Conservation (phyloP, 2,329 filamentous ascomycete species). For the Alternaria triticina region DNA sequence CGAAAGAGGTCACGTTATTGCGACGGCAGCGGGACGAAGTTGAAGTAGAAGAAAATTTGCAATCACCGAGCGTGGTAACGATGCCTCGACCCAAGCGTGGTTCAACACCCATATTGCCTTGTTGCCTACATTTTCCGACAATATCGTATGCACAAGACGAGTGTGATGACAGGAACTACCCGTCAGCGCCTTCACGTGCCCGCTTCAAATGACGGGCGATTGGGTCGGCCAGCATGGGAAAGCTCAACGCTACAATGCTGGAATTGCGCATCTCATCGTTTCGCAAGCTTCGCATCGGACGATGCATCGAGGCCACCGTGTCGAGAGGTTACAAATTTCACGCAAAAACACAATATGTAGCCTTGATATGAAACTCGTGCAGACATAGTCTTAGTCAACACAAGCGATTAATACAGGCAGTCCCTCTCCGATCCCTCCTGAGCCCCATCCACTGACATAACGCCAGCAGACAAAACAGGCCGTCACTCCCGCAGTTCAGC, state of each 20-base stretch:
- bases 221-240: background rate
- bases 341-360: slow-evolving; percentile 44
- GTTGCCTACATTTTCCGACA: background rate
- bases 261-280: background rate
- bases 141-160: background rate
- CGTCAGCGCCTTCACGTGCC: background rate
- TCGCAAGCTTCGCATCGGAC: background rate
- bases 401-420: slow-evolving; percentile 62
- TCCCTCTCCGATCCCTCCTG: slow-evolving; percentile 54
- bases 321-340: background rate
- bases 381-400: slow-evolving; percentile 49
- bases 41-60: background rate
- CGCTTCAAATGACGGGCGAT: background rate
- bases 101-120: background rate
- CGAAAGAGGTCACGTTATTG: background rate
- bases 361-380: slow-evolving; percentile 63
- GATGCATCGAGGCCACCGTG: background rate
- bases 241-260: background rate
- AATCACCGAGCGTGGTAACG: background rate
- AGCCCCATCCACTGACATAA: slow-evolving; percentile 48
- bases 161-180: background rate
- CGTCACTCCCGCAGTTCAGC: slow-evolving; percentile 47
- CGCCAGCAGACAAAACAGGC: slow-evolving; percentile 44
- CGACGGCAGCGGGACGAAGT: background rate
- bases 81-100: background rate